Evolutionary conservation across 192 early-diverging fungal genomes (phyloP), one percentile per base, ranked within the genome.

Genomic region (Entomortierella parvispora): DNA sequence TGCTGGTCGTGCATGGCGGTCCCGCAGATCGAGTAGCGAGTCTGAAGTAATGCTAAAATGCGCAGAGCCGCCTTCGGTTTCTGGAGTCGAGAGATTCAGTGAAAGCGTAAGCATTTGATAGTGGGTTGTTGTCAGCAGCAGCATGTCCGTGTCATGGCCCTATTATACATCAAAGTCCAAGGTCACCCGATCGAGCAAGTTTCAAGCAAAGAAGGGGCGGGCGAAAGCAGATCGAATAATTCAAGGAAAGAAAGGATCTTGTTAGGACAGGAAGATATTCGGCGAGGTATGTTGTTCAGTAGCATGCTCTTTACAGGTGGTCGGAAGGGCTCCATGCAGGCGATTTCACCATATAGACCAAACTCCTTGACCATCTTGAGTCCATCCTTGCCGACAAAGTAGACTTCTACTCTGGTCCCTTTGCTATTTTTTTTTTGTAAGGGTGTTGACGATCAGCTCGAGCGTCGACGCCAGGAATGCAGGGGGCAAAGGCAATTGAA

Each of bases 301-400:
- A 80, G 37, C 37, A 5, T 40, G 5, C 12, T 40, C 71, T 37
- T n/a, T 69, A 86, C 88, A 59, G 54, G 52, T 10, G 83, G 83
- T 10, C 81, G 69, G 58, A 83, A 88, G 6, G 83, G 47, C 54
- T 83, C 43, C 60, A 96, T 58, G 1, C 70, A 71, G 1, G 83
- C 80, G 28, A 96, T 88, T 10, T 88, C 86, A n/a, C 91, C 94
- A 81, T 91, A 88, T 8, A 96, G 62, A 4, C 80, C 76, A 47
- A 89, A 83, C 52, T 91, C 89, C 53, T 76, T 81, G 17, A 90
- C 62, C 7, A 77, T 80, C 47, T 82, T 85, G 46, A 93, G 70
- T 3, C 76, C 80, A 33, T 68, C 71, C 0, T 57, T 46, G 7
- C 60, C 69, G 10, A 83, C 74, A 7, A 68, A 60, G 31, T 81